phyloP scores from a whole-genome alignment of 352 stramenopile genomes.

The Globisporangium camurandrum region DNA sequence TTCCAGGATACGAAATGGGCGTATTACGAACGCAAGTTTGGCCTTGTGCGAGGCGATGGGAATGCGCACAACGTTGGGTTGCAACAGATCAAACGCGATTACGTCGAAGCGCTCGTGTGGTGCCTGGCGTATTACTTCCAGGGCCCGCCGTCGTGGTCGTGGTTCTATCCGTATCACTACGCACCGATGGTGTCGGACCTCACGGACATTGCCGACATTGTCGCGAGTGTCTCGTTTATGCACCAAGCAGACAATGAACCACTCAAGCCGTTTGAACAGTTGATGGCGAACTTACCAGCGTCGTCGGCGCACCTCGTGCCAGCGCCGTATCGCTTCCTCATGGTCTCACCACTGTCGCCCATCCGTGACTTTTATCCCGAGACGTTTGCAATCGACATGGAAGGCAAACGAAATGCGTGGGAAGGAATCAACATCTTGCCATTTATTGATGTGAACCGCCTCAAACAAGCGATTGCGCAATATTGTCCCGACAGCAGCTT shows the following conservation, averaged over 20 bases:
- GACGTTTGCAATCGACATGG: slow-evolving; percentile 79
- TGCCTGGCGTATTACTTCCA: slow-evolving; percentile 81
- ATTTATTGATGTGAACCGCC: slow-evolving; percentile 94
- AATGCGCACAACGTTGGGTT: slow-evolving; percentile 43
- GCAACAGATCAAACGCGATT: slow-evolving; percentile 59
- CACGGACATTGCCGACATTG: slow-evolving; percentile 76
- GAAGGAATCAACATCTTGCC: slow-evolving; percentile 98
- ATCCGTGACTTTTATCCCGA: slow-evolving; percentile 95
- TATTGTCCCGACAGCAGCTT: slow-evolving; percentile 90
- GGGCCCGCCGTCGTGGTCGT: slow-evolving; percentile 95
- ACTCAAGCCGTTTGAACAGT: slow-evolving; percentile 95
- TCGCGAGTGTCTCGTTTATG: slow-evolving; percentile 78
- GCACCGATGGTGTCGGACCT: slow-evolving; percentile 98
- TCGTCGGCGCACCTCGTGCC: slow-evolving; percentile 95
- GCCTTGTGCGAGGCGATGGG: slow-evolving; percentile 44
- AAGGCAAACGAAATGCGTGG: slow-evolving; percentile 94
- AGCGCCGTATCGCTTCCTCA: slow-evolving; percentile 90
- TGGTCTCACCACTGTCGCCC: slow-evolving; percentile 91
- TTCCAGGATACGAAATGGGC: slow-evolving; percentile 83
- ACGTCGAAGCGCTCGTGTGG: slow-evolving; percentile 79
- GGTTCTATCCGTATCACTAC: slow-evolving; percentile 99
- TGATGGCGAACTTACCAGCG: slow-evolving; percentile 95
- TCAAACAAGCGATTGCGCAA: slow-evolving; percentile 90
- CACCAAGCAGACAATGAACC: slow-evolving; percentile 55
- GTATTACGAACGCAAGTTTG: slow-evolving; percentile 83